Evolutionary conservation across 352 stramenopile genomes (phyloP).

Genomic region (Globisporangium polare): DNA sequence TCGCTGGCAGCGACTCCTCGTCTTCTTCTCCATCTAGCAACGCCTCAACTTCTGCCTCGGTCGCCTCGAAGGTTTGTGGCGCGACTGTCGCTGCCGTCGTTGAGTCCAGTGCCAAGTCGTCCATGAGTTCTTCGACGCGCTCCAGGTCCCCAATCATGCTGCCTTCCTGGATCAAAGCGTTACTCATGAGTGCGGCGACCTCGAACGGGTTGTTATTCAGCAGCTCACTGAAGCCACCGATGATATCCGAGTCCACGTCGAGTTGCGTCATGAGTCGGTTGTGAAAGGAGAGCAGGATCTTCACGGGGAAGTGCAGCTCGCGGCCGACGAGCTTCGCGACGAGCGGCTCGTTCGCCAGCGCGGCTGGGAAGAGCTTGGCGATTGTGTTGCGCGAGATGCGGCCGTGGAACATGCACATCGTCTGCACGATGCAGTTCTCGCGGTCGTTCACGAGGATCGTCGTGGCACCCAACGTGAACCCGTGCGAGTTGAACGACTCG

Average conservation of each 20-base stretch:
- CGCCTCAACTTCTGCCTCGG: neutral
- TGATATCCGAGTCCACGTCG: conserved; percentile 7
- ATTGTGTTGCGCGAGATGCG: conserved; percentile 11
- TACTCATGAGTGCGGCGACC: conserved; percentile 2
- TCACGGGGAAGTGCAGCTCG: conserved; percentile 1
- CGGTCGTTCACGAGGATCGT: neutral
- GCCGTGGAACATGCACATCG: conserved; percentile 6
- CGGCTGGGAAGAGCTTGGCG: conserved; percentile 12
- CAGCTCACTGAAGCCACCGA: conserved; percentile 1
- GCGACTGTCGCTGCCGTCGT: neutral
- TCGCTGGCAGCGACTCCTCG: neutral
- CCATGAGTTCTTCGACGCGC: neutral
- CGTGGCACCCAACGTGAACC: neutral
- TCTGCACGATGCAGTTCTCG: conserved; percentile 15
- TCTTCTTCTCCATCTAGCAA: neutral
- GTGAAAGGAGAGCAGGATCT: neutral
- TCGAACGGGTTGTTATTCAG: conserved; percentile 6
- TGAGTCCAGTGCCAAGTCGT: neutral
- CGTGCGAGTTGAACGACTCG: conserved; percentile 15
- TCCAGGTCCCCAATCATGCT: conserved; percentile 5
- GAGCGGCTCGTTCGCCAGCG: conserved; percentile 8
- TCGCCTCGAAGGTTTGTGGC: neutral
- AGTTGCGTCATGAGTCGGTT: neutral
- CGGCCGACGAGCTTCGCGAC: conserved; percentile 6
- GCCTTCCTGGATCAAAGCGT: neutral